Evolutionary conservation across 2,329 filamentous ascomycete species (phyloP).

Genomic region (Colletotrichum sublineola): DNA sequence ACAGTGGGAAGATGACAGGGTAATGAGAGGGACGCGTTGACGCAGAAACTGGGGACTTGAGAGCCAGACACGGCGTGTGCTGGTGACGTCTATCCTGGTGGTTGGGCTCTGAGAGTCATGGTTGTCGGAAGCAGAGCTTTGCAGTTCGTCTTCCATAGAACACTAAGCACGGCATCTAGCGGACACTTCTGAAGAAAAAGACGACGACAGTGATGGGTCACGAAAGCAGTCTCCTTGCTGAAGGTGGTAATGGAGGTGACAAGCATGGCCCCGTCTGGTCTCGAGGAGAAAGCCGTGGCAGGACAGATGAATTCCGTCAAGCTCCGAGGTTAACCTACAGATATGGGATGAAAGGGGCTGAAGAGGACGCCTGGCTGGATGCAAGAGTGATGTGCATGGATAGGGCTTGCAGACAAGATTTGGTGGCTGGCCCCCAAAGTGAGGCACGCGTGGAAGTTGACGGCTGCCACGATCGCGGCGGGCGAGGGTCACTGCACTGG

Average conservation of each 20-base stretch:
- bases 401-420: not conserved
- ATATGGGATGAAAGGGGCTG: not conserved
- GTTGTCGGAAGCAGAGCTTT: not conserved
- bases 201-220: not conserved
- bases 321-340: not conserved
- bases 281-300: not conserved
- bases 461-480: slow-evolving; percentile 20
- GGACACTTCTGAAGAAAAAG: not conserved
- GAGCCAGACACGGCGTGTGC: not conserved
- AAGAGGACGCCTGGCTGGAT: not conserved
- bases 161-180: no score
- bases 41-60: not conserved
- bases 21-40: not conserved
- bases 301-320: not conserved
- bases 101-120: not conserved
- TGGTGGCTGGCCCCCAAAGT: not conserved
- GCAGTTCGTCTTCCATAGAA: not conserved
- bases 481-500: not conserved
- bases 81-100: not conserved
- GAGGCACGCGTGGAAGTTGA: slow-evolving; percentile 2
- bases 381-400: slow-evolving; percentile 4
- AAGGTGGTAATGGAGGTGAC: not conserved
- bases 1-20: not conserved
- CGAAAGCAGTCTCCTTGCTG: not conserved
- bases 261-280: no score